These are phyloP conservation scores for Kodamaea jinghongensis DNA, from an alignment of 805 yeast genomes.

Conservation along the genomic window DNA sequence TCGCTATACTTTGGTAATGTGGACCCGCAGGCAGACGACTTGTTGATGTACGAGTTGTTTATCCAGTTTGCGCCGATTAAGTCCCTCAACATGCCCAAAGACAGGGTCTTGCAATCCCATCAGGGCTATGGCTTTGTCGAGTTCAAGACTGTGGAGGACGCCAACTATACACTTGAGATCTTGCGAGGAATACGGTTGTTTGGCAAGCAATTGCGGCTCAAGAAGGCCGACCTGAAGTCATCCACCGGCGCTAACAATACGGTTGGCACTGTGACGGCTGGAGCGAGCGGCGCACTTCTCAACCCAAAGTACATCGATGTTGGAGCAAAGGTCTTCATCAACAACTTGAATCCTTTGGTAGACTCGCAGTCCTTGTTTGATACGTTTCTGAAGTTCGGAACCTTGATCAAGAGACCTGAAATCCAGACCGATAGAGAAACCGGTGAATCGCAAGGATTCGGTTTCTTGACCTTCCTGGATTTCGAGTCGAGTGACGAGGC, in stretches of 20 bases:
- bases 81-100: conserved; percentile 73
- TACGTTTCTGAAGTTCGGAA: conserved; percentile 71
- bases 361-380: conserved; percentile 56
- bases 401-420: conserved; percentile 47
- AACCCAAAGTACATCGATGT: conserved; percentile 32
- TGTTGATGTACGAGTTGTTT: conserved; percentile 74
- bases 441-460: conserved; percentile 59
- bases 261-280: conserved; percentile 1
- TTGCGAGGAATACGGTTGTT: conserved; percentile 60
- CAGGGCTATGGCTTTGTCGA: conserved; percentile 92
- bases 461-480: conserved; percentile 59
- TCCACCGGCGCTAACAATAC: conserved; percentile 13
- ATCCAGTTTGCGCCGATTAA: conserved; percentile 80
- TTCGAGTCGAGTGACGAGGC: conserved; percentile 74
- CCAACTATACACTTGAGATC: conserved; percentile 63
- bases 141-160: conserved; percentile 56
- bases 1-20: conserved; percentile 81
- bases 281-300: conserved; percentile 9
- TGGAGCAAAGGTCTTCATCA: conserved; percentile 53
- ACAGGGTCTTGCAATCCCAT: conserved; percentile 63
- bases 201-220: conserved; percentile 59
- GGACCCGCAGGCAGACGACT: conserved; percentile 71
- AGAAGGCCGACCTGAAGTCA: conserved; percentile 41
- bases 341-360: conserved; percentile 63
- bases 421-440: conserved; percentile 46